Conservation (phyloP, 345 rosid genomes). For the Toxicodendron radicans region DNA sequence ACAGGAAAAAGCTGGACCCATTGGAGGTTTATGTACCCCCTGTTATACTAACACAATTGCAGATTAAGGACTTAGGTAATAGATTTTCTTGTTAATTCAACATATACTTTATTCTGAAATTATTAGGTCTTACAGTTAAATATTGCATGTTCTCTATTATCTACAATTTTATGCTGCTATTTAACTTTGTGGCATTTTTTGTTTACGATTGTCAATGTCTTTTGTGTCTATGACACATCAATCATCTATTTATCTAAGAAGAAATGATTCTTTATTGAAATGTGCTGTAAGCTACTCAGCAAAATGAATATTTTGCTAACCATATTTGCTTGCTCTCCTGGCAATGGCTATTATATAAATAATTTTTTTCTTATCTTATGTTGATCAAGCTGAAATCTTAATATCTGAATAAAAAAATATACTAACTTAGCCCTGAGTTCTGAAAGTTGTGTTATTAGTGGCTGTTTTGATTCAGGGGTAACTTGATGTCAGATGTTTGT, state of each 20-base stretch:
- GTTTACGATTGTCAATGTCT: background rate
- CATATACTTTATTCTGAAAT: background rate
- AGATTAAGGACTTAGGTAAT: slow-evolving; percentile 75
- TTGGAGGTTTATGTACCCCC: slow-evolving; percentile 78
- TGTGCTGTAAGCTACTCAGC: background rate
- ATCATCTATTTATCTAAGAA: background rate
- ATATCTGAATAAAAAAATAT: background rate
- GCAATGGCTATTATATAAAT: background rate
- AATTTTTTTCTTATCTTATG: background rate
- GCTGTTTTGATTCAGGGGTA: background rate
- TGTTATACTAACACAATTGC: slow-evolving; percentile 66
- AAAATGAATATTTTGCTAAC: background rate
- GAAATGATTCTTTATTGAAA: background rate
- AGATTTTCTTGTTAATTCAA: background rate
- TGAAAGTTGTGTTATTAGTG: background rate
- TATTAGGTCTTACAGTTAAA: background rate
- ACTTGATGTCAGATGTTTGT: background rate
- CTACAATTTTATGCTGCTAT: background rate
- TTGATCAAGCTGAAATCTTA: background rate
- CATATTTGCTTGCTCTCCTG: too few species aligned
- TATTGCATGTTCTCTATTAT: background rate
- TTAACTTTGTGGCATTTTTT: background rate
- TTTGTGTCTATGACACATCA: background rate
- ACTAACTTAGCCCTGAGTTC: background rate
- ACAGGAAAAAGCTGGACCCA: slow-evolving; percentile 87